These are phyloP conservation scores for Penicillium sp. DNA, from an alignment of 2,329 filamentous ascomycete species.

Conservation along the genomic window DNA sequence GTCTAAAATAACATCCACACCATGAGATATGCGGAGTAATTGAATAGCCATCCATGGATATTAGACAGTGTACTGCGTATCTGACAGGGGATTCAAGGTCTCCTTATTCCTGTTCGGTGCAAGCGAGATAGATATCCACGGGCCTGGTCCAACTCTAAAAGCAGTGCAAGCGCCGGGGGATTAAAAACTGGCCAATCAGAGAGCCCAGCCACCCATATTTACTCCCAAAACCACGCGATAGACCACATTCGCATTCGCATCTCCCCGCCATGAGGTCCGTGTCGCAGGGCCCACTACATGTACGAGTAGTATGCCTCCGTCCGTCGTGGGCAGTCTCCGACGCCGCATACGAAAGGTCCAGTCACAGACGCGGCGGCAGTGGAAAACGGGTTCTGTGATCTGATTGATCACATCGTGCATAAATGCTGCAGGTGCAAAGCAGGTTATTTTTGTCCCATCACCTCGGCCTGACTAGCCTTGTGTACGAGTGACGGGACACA, in stretches of 20 bases:
- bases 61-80: too few relatives aligned
- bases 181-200: not conserved
- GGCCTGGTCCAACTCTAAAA: constrained; percentile 15
- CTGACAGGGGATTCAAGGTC: too few relatives aligned
- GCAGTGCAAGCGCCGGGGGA: constrained; percentile 24
- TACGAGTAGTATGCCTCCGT: not conserved
- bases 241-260: constrained; percentile 5
- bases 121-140: not conserved
- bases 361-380: constrained; percentile 5
- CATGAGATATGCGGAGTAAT: too few relatives aligned
- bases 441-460: constrained; percentile 28
- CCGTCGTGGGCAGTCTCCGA: not conserved
- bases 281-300: not conserved
- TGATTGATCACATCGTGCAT: constrained; percentile 26
- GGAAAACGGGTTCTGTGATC: constrained; percentile 10
- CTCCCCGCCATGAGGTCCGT: not conserved
- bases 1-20: too few relatives aligned
- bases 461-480: constrained; percentile 13
- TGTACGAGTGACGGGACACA: not conserved
- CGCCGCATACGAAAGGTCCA: not conserved
- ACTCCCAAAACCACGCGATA: constrained; percentile 2
- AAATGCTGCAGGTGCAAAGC: constrained; percentile 24
- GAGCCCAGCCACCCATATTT: not conserved
- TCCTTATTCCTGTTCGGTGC: not conserved
- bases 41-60: too few relatives aligned